phyloP scores from a whole-genome alignment of 768 basidiomycete genomes.

The Gymnopilus junonius region DNA sequence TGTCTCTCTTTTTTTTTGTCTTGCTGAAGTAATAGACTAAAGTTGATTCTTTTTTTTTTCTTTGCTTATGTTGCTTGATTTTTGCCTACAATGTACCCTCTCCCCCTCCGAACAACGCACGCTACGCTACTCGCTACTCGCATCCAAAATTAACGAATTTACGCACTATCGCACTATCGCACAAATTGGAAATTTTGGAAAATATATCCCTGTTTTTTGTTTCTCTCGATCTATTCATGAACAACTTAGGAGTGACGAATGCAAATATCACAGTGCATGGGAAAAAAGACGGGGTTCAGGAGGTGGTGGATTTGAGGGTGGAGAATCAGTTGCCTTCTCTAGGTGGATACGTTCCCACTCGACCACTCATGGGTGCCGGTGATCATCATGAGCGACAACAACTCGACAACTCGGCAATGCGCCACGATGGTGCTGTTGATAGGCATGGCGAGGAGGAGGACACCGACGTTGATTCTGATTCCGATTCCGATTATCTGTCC shows the following conservation, averaged over 20 bases:
- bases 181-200: not conserved
- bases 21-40: slow-evolving; percentile 71
- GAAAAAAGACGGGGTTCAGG: slow-evolving; percentile 5
- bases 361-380: not conserved
- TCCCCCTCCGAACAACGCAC: not conserved
- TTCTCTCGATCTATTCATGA: not conserved
- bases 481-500: slow-evolving; percentile 44
- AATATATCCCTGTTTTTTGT: slow-evolving; percentile 23
- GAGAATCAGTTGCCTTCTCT: not conserved
- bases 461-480: slow-evolving; percentile 27
- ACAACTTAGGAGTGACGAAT: not conserved
- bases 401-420: slow-evolving; percentile 11
- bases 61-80: slow-evolving; percentile 49
- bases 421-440: slow-evolving; percentile 19
- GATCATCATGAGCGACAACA: slow-evolving; percentile 17
- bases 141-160: not conserved
- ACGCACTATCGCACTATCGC: too few species aligned
- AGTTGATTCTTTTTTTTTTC: slow-evolving; percentile 64
- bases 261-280: slow-evolving; percentile 7
- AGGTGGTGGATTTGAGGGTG: not conserved
- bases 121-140: not conserved
- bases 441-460: slow-evolving; percentile 1
- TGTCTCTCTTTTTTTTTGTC: too few species aligned
- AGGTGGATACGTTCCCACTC: not conserved
- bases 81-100: slow-evolving; percentile 32